Base-by-base conservation (phyloP, 1,139 yeast genomes). In the Diutina neorugosa region DNA sequence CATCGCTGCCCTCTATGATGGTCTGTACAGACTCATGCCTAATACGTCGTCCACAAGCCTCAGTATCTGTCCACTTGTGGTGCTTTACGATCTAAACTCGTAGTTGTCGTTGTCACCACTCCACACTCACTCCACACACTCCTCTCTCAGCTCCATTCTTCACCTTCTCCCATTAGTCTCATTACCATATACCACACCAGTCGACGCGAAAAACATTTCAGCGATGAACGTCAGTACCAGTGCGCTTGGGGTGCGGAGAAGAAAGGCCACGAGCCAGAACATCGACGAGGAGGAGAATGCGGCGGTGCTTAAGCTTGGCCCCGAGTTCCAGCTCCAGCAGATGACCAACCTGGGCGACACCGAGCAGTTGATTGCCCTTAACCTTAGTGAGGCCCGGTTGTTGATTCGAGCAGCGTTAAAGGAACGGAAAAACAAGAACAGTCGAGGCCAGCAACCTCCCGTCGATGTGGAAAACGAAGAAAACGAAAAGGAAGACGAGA, bases 271-370 rank as follows among this genome's bases (percentile, higher is more conserved):
- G 46, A 80, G 81, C 55, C 83, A 81, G 55, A 76, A 78, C 54
- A 84, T 85, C 50, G 91, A 86, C 54, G 83, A 79, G 58, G 97
- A 91, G 63, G 98, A 93, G 65, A 94, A 93, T 63, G 93, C 97
- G 0, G 83, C 96, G 0, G 78, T 80, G 53, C 75, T 93, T 61
- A 86, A 86, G 63, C 76, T 93, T 54, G 98, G 98, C 4, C 93
- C 96, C 27, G 98, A 93, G 70, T 93, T 93, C 65, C 94, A 85
- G 62, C 69, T 85, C 55, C 78, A 79, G 51, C 97, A 90, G 66
- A 71, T 85, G 52, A 85, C 89, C 56, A 93, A 90, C 68, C 81
- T 80, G 53, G 96, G 96, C 25, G 81, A 82, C 55, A 81, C 79
- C 55, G 86, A 83, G 56, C 88, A 84, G 59, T 74, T 93, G 56